Percentiles rank a stretch among this genome's conserved stretches.
Evolutionary conservation across 768 basidiomycete genomes (phyloP).

Genomic region (Kwoniella sp.): DNA sequence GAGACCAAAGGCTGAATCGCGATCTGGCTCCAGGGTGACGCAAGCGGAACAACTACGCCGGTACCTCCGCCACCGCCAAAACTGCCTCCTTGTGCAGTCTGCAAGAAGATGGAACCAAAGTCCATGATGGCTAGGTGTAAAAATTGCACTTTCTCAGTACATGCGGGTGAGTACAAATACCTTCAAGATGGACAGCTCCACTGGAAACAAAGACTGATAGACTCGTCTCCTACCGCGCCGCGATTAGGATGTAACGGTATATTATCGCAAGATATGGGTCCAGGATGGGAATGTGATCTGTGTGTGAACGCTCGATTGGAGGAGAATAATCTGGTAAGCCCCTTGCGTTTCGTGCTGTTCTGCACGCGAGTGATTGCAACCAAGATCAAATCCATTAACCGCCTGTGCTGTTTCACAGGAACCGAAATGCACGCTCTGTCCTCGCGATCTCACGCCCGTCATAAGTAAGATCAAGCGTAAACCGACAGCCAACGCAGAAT

Average conservation of each 20-base stretch:
- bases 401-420: constrained; percentile 62
- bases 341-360: background rate
- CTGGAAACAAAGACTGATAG: constrained; percentile 2
- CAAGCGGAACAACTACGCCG: constrained; percentile 66
- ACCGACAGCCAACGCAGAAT: constrained; percentile 32
- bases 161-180: constrained; percentile 65
- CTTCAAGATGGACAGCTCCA: background rate
- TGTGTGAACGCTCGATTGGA: constrained; percentile 79
- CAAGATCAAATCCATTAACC: background rate
- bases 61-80: constrained; percentile 57
- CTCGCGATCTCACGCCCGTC: constrained; percentile 61
- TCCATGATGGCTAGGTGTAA: constrained; percentile 80
- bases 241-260: constrained; percentile 70
- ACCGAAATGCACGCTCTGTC: constrained; percentile 82
- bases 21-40: constrained; percentile 25
- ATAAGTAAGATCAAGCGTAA: constrained; percentile 30
- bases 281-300: constrained; percentile 82
- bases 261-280: constrained; percentile 62
- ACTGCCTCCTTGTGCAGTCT: constrained; percentile 66
- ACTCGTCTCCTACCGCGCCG: too few species aligned
- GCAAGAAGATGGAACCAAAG: constrained; percentile 71
- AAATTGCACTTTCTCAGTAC: constrained; percentile 74
- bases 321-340: constrained; percentile 76
- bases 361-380: background rate
- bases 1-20: too few species aligned